Base-by-base conservation (phyloP, 805 yeast species). In the Metschnikowia arizonensis region DNA sequence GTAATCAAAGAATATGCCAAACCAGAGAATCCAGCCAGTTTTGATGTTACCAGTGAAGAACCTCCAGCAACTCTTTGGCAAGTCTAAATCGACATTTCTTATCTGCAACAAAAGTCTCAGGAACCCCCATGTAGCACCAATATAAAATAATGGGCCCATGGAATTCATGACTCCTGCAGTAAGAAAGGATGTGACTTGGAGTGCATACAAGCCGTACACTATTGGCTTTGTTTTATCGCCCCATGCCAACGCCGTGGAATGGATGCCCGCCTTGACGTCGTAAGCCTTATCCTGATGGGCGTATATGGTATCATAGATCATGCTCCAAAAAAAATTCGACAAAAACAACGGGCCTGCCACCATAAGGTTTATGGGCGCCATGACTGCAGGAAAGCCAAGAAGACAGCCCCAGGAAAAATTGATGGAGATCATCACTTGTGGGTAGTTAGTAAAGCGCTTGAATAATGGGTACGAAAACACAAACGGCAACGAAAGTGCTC, bases 221-320 rank as follows among this genome's bases (percentile, higher is more conserved):
- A 89, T 79, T 9, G 80, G 75, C 61, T 85, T 89, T 0, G 96
- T 78, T 26, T 78, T 75, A 18, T 76, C 78, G 7, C 95, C 95
- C 99, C 99, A 95, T 2, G 86, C 90, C 54, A 93, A 74, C 6
- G 99, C 99, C 0, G 98, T 89, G 1, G 96, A 87, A 63, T 89
- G 89, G 55, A 93, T 85, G 17, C 99, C 99, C 0, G 96, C 97
- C 47, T 77, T 74, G 43, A 87, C 68, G 65, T 93, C 99, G 58
- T 84, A 93, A 42, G 64, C 67, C 67, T 93, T 93, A 65, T 93
- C 99, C 68, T 93, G 99, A 62, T 93, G 99, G 0, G 99, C 99
- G 63, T 93, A 93, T 32, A 93, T 79, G 2, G 99, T 88, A 64
- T 93, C 99, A 65, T 93, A 93, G 42, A 83, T 82, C 90, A 93